Percentiles rank a stretch among this genome's conserved stretches.
Conservation (phyloP, 192 early-diverging fungal species). For the Coemansia guatemalensis region DNA sequence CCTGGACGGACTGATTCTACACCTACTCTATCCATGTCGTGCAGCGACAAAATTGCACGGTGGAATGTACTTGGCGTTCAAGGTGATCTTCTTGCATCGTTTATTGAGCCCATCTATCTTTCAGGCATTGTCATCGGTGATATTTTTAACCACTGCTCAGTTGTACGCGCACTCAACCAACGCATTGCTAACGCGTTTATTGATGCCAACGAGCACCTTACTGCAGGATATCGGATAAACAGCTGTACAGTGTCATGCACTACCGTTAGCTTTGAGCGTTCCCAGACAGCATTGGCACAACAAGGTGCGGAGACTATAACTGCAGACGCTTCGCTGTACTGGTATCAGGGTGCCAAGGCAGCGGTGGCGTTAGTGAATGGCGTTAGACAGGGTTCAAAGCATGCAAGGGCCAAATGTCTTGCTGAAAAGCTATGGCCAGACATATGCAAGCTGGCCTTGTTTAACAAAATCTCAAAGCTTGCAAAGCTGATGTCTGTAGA, state of each 20-base stretch:
- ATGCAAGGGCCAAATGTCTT: conserved; percentile 24
- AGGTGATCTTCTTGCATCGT: conserved; percentile 64
- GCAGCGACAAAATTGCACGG: conserved; percentile 87
- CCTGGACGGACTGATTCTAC: conserved; percentile 50
- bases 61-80: conserved; percentile 84
- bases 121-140: conserved; percentile 66
- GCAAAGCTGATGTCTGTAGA: not conserved
- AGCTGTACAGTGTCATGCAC: conserved; percentile 19
- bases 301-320: conserved; percentile 17
- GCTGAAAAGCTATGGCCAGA: conserved; percentile 21
- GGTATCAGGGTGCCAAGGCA: conserved; percentile 26
- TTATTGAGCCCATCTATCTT: conserved; percentile 71
- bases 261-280: conserved; percentile 26
- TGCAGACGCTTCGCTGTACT: conserved; percentile 44
- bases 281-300: conserved; percentile 17
- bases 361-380: conserved; percentile 57
- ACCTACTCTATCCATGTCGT: conserved; percentile 52
- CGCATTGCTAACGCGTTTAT: conserved; percentile 26
- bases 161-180: conserved; percentile 67
- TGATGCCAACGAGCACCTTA: conserved; percentile 11
- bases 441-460: conserved; percentile 44
- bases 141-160: conserved; percentile 58
- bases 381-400: conserved; percentile 53
- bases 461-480: not conserved
- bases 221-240: conserved; percentile 10